Base-by-base conservation (phyloP, 768 basidiomycete genomes). In the Lactifluus echinatus region DNA sequence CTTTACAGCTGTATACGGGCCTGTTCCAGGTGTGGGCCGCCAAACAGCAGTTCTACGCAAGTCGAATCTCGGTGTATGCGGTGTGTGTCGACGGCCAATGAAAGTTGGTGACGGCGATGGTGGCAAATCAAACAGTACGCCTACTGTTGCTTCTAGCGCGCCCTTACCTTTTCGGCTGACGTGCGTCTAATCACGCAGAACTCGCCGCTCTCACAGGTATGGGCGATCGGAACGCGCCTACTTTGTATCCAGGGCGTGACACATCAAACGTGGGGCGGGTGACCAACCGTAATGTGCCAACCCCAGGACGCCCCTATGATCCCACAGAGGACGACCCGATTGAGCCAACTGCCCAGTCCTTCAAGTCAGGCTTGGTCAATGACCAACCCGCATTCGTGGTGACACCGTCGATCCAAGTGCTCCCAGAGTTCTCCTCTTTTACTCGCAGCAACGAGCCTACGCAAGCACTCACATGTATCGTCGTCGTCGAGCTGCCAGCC, bases 31-130 rank as follows among this genome's bases (percentile, higher is more conserved):
- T 57, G 78, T 79, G 64, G 75, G 74, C 33, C 80, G 73, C 64
- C 72, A 77, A 49, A 69, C 82, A 50, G 31, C 68, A 68, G 69
- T 81, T 7, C 77, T 87, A 26, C 75, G 82, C 70, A 83, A 88
- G 72, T 75, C 88, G 45, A 87, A 90, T 67, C 75, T 96, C 23
- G 96, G 96, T 19, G 90, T 99, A 17, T 99, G 96, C 64, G 96
- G 96, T 37, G 93, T 98, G 2, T 99, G 96, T 68, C 79, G 96
- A 64, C 80, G 93, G 31, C 93, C 93, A 17, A 98, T 99, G 96
- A 93, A 93, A 67, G 79, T 99, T 15, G 87, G 86, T 23, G 93
- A 95, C 56, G 87, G 88, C 24, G 89, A 91, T 65, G 80, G 82
- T 10, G 83, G 84, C 57, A 91, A 89, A 74, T 85, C 81, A 33